Evolutionary conservation across 768 basidiomycete genomes (phyloP), one percentile per base, ranked within the genome.

Genomic region (Suillus lakei): DNA sequence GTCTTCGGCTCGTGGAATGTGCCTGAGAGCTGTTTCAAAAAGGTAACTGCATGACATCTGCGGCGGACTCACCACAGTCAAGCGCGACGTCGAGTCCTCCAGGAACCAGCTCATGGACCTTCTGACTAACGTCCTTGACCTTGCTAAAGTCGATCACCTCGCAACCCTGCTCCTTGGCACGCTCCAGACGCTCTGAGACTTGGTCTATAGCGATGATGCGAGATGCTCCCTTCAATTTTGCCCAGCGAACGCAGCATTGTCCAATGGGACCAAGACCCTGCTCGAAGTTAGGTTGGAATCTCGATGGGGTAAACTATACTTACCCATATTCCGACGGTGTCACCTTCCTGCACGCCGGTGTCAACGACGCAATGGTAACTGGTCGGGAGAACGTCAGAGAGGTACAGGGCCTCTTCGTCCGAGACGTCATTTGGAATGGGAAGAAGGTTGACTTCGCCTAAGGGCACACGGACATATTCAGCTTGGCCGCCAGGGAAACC

Each of bases 401-500:
- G 80, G 70, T 83, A 86, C 1, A 87, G 67, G 0, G 78, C 86
- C 65, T 85, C 81, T 78, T 92, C 90, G 75, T 92, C 86, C 4
- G 86, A 69, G 9, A 95, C 79, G 16, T 80, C 77, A 63, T 89
- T 85, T 1, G 92, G 91, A 2, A 93, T 83, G 32, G 86, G 87
- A 32, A 92, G 81, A 41, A 89, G 81, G 76, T 93, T 93, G 50
- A 89, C 86, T 55, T 90, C 83, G 44, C 88, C 92, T 70, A 85
- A 84, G 0, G 90, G 91, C 2, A 93, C 87, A 38, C 89, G 83
- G 4, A 89, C 87, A 69, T 88, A 92, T 73, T 93, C 91, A 0
- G 91, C 88, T 72, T 93, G 91, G 0, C 90, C 91, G 23, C 82
- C 91, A 5, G 91, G 83, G 74, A 88, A 91, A 13, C 91, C 91